phyloP scores from a whole-genome alignment of 805 yeast species.

The Wickerhamiella lipophila region DNA sequence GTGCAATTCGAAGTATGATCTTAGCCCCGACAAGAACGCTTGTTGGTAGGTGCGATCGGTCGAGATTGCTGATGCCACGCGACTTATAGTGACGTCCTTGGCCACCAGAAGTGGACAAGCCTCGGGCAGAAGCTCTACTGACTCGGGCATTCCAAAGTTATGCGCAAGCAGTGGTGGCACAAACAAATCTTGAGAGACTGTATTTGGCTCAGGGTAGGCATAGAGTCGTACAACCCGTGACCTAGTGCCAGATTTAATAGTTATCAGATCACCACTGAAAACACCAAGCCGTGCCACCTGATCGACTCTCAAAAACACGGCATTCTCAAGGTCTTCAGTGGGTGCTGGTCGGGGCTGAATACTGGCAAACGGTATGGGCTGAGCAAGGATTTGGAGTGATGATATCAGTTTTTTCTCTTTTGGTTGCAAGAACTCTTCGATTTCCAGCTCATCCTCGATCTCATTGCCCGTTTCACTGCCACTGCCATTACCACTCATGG shows the following conservation, averaged over 20 bases:
- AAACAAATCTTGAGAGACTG: conserved; percentile 33
- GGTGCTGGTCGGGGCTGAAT: conserved; percentile 19
- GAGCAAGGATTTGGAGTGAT: conserved; percentile 8
- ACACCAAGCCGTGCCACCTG: conserved; percentile 47
- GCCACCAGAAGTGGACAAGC: conserved; percentile 36
- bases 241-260: conserved; percentile 13
- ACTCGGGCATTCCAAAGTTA: conserved; percentile 34
- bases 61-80: conserved; percentile 58
- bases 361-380: conserved; percentile 13
- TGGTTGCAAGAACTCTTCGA: conserved; percentile 15
- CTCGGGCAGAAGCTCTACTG: conserved; percentile 17
- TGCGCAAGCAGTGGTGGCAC: conserved; percentile 50
- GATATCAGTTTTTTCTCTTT: conserved; percentile 7
- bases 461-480: neutral
- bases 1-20: conserved; percentile 45
- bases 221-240: conserved; percentile 35
- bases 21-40: conserved; percentile 47
- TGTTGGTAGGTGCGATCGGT: conserved; percentile 51
- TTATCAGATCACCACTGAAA: conserved; percentile 56
- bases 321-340: conserved; percentile 36
- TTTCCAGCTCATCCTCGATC: conserved; percentile 18
- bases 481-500: neutral
- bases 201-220: conserved; percentile 54
- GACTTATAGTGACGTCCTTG: conserved; percentile 47
- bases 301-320: conserved; percentile 36